These are phyloP conservation scores for Aspergillus piperis DNA, from an alignment of 2,329 filamentous ascomycete genomes.

Conservation along the genomic window DNA sequence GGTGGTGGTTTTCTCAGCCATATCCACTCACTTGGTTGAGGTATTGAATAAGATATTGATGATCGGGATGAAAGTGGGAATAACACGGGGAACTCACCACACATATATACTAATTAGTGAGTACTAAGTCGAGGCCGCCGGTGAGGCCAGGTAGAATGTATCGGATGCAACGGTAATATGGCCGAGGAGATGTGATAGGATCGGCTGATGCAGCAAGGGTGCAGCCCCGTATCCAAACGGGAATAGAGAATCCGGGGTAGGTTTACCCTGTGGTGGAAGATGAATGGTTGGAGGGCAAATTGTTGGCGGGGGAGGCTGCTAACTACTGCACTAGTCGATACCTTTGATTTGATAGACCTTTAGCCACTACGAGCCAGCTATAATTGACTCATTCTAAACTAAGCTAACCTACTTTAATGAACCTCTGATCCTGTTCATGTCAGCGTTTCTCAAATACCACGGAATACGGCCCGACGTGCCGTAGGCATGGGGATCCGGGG, in stretches of 20 bases:
- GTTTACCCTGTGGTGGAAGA: not conserved
- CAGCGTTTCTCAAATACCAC: not conserved
- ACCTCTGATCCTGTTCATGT: not conserved
- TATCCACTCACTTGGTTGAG: not conserved
- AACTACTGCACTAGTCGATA: too few species aligned
- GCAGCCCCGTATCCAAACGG: constrained; percentile 9
- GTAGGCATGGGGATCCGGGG: not conserved
- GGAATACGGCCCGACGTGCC: constrained; percentile 7
- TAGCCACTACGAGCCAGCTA: not conserved
- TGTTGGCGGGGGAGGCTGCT: not conserved
- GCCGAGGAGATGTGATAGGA: constrained; percentile 3
- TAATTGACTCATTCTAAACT: not conserved
- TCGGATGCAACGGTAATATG: not conserved
- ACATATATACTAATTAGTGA: not conserved
- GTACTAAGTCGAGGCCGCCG: not conserved
- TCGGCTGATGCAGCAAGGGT: constrained; percentile 9
- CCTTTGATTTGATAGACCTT: not conserved
- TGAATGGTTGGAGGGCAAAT: not conserved
- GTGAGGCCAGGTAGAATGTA: not conserved
- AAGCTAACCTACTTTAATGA: not conserved
- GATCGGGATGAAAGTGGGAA: not conserved
- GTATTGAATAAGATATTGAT: not conserved
- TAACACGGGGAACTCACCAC: not conserved
- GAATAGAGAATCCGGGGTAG: constrained; percentile 11
- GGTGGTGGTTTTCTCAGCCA: constrained; percentile 5